These are phyloP conservation scores for Hevea brasiliensis DNA, from an alignment of 345 rosid genomes.

Conservation along the genomic window DNA sequence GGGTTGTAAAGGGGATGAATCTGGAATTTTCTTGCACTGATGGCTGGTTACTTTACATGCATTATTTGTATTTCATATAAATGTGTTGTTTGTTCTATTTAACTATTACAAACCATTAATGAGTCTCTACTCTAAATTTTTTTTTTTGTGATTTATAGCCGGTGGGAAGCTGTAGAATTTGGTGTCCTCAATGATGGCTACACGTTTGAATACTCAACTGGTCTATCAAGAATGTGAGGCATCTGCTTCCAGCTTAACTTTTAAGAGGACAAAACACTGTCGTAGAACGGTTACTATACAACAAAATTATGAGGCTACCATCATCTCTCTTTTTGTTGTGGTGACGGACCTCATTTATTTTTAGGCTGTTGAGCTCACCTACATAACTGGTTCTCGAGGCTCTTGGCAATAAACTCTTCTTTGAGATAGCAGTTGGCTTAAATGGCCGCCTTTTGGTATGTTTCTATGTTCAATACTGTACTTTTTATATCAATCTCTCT, in stretches of 20 bases:
- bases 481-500: not conserved
- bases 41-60: slow-evolving; percentile 39
- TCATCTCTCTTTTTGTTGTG: not conserved
- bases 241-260: not conserved
- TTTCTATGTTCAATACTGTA: slow-evolving; percentile 1
- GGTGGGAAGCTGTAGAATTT: slow-evolving; percentile 73
- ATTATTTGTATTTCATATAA: not conserved
- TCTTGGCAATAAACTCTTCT: slow-evolving; percentile 73
- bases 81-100: slow-evolving; percentile 7
- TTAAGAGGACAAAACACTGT: not conserved
- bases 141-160: slow-evolving; percentile 39
- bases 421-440: slow-evolving; percentile 77
- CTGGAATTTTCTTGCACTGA: slow-evolving; percentile 76
- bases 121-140: slow-evolving; percentile 14
- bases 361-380: slow-evolving; percentile 72
- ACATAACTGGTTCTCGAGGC: slow-evolving; percentile 73
- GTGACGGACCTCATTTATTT: slow-evolving; percentile 6
- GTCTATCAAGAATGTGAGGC: slow-evolving; percentile 76
- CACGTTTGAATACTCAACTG: slow-evolving; percentile 82
- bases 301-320: not conserved
- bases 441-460: slow-evolving; percentile 80
- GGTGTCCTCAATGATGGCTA: slow-evolving; percentile 73
- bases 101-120: not conserved
- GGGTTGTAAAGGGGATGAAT: slow-evolving; percentile 75
- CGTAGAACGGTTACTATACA: not conserved